Evolutionary conservation across 1,284 basidiomycete genomes (phyloP).

Genomic region (Wolfiporia cocos): DNA sequence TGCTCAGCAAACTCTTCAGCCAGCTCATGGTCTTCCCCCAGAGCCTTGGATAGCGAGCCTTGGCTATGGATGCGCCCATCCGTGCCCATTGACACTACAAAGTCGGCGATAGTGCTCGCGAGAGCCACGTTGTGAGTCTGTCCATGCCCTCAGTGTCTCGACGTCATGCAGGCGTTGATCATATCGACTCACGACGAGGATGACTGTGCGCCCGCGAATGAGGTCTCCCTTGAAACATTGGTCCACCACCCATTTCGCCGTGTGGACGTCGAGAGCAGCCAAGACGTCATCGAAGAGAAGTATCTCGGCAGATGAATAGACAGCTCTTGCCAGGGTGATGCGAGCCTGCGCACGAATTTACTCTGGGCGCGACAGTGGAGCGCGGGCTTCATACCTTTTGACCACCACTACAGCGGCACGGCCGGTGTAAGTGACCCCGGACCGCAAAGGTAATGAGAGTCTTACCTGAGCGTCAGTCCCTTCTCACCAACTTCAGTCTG

Average conservation of each 20-base stretch:
- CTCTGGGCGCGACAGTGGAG: neutral
- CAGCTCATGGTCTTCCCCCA: conserved; percentile 35
- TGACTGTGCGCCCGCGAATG: conserved; percentile 57
- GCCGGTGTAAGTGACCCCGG: too few relatives aligned
- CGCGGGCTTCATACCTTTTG: conserved; percentile 49
- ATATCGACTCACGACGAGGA: conserved; percentile 52
- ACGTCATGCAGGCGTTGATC: neutral
- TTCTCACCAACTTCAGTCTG: conserved; percentile 62
- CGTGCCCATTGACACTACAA: conserved; percentile 46
- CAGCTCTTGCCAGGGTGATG: conserved; percentile 67
- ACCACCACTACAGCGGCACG: conserved; percentile 53
- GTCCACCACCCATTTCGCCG: conserved; percentile 71
- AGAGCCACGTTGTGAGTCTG: conserved; percentile 38
- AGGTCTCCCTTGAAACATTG: conserved; percentile 67
- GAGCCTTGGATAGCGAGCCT: conserved; percentile 35
- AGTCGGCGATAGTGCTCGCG: conserved; percentile 51
- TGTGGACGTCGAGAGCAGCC: conserved; percentile 50
- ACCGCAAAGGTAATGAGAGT: too few relatives aligned
- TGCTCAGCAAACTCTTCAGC: too few relatives aligned
- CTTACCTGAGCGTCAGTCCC: conserved; percentile 45
- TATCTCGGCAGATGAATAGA: conserved; percentile 57
- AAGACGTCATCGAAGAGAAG: conserved; percentile 57
- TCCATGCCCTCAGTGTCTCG: too few relatives aligned
- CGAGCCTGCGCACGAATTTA: too few relatives aligned
- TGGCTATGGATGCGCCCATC: conserved; percentile 41